A percentile compares a stretch with the other conserved stretches of the same genome.
Conservation (phyloP, 2,329 filamentous ascomycete genomes). For the Xylaria sp. region DNA sequence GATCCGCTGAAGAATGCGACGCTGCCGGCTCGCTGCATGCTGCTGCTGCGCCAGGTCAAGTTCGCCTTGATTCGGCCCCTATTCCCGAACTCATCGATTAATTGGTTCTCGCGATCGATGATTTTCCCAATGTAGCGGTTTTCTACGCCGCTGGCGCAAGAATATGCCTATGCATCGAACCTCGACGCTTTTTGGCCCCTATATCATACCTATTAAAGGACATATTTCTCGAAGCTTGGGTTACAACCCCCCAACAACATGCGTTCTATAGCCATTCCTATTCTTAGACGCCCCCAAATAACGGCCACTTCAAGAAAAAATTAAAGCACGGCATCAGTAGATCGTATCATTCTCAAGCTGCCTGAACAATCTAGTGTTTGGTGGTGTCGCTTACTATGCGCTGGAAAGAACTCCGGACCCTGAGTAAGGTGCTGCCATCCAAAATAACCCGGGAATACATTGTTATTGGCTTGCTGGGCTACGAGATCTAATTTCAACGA, state of each 20-base stretch:
- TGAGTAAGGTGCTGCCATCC: constrained; percentile 2
- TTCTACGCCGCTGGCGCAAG: constrained; percentile 3
- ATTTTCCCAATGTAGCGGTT: constrained; percentile 16
- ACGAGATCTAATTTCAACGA: constrained; percentile 2
- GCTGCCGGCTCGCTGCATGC: constrained; percentile 24
- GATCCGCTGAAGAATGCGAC: constrained; percentile 29
- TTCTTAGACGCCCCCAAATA: constrained; percentile 24
- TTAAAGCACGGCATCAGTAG: not conserved
- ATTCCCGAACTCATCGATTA: constrained; percentile 17
- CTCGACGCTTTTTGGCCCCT: constrained; percentile 11
- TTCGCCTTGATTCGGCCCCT: constrained; percentile 24
- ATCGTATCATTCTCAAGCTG: not conserved
- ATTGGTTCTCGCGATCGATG: constrained; percentile 20
- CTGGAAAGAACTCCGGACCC: not conserved
- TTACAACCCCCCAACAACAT: constrained; percentile 18
- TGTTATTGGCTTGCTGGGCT: not conserved
- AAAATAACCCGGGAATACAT: constrained; percentile 7
- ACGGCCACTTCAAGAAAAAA: not conserved
- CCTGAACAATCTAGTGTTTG: not conserved
- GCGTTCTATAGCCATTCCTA: constrained; percentile 10
- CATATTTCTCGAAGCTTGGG: constrained; percentile 26
- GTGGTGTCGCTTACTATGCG: constrained; percentile 7
- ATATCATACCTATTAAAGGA: constrained; percentile 10
- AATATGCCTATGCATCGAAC: constrained; percentile 13
- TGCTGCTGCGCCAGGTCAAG: constrained; percentile 23